Base-by-base conservation (phyloP, 2,329 filamentous ascomycete genomes). In the Amauroascus verrucosus region DNA sequence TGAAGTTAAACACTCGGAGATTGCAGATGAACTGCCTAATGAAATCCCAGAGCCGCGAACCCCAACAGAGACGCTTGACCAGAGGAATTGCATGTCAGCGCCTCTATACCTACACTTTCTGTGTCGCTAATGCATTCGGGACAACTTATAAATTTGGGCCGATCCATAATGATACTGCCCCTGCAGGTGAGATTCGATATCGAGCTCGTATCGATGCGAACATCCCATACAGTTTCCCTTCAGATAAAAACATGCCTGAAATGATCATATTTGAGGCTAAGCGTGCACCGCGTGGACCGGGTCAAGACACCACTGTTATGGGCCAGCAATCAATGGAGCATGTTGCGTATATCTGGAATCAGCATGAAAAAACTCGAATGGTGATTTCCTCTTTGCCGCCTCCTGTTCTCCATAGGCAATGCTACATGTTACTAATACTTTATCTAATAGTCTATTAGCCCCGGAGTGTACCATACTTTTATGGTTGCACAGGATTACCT, bases 131-230 rank as follows among this genome's bases (percentile, higher is more conserved):
- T 41, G 49, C 56, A 3, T 56, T 43, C 46, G 48, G 56, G 26
- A 54, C 54, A 4, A 55, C 54, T 22, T 58, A 47, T 51, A 28
- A 20, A 54, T 56, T 58, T 41, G 54, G 54, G 18, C 56, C 56
- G 14, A n/a, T 56, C 33, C 30, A 18, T 13, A 11, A 24, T 14
- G n/a, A 16, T 38, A 5, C 13, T 4, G 2, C 35, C 3, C 33
- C 33, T 35, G 14, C 6, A 9, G 35, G 18, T 3, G n/a, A 38
- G 13, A 44, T 44, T n/a, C 6, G 30, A 16, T 44, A 28, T 16
- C 41, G 41, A 16, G 41, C 41, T 2, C 41, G 24, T 16, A 44
- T 44, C 8, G 41, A 44, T 30, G 24, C 22, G 22, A 30, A 24
- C 41, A 44, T 44, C 41, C 24, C 41, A 5, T 44, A 28, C 24